These are phyloP conservation scores for Tremella yokohamensis DNA, from an alignment of 768 basidiomycete species.

Conservation along the genomic window DNA sequence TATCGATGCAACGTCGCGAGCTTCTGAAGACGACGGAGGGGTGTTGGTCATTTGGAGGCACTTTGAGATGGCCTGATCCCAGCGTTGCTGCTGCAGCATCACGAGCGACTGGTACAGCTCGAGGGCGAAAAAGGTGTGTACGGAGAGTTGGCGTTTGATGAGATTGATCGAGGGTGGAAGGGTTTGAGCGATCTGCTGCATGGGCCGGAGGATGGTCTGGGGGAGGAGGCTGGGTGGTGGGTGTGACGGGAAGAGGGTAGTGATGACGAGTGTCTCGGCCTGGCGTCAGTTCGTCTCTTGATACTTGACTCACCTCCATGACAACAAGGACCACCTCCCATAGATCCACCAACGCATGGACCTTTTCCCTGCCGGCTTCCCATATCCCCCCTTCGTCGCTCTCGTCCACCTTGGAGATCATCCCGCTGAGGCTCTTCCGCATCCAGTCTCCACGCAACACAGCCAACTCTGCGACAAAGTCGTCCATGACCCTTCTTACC, in stretches of 20 bases:
- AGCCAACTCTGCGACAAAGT: slow-evolving; percentile 18
- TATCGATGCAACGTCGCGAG: slow-evolving; percentile 14
- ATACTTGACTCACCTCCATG: slow-evolving; percentile 35
- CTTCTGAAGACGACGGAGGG: slow-evolving; percentile 7
- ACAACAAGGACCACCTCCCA: slow-evolving; percentile 41
- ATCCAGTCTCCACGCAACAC: slow-evolving; percentile 36
- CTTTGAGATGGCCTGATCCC: slow-evolving; percentile 34
- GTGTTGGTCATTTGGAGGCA: slow-evolving; percentile 30
- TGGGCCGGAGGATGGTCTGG: slow-evolving; percentile 19
- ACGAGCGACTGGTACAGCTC: slow-evolving; percentile 41
- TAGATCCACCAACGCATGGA: slow-evolving; percentile 22
- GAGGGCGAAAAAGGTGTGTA: slow-evolving; percentile 43
- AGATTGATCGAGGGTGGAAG: slow-evolving; percentile 30
- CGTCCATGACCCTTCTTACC: slow-evolving; percentile 20
- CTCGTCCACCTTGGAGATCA: slow-evolving; percentile 40
- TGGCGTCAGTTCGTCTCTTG: slow-evolving; percentile 3
- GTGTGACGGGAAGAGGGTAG: slow-evolving; percentile 34
- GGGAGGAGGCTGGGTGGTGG: slow-evolving; percentile 25
- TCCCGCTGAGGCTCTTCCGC: slow-evolving; percentile 21
- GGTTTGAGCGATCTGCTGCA: slow-evolving; percentile 15
- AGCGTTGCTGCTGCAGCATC: slow-evolving; percentile 15
- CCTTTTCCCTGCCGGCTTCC: slow-evolving; percentile 37
- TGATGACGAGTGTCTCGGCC: slow-evolving; percentile 46
- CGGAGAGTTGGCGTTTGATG: slow-evolving; percentile 40
- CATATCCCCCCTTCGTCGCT: slow-evolving; percentile 41